Base-by-base conservation (phyloP, 257 asterid genomes). In the Scutellaria galericulata region DNA sequence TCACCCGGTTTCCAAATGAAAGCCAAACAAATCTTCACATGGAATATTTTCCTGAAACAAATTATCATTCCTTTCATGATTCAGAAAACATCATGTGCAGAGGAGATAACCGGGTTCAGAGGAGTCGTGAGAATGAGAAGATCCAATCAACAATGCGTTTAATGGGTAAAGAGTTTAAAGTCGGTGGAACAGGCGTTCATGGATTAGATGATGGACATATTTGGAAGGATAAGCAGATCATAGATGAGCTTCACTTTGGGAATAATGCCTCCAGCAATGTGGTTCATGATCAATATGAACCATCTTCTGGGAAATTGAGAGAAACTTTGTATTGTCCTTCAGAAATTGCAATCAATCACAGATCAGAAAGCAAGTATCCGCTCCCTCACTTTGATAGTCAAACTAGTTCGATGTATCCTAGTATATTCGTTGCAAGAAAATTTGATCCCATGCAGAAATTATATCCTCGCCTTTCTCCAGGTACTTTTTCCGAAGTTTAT, bases 141-240 rank as follows among this genome's bases (percentile, higher is more conserved):
- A 65, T 74, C 75, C 80, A 77, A 50, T 70, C 95, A 35, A 90
- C 86, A 55, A 86, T 88, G 88, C 95, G 95, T 18, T 73, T 90
- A 82, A 90, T 88, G 97, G 97, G 97, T 6, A 74, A 90, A 75
- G 93, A 88, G 77, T 83, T 90, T 45, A 74, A 66, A 45, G 81
- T 90, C 10, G 88, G 81, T 44, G 78, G 82, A 56, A 74, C 63
- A 14, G 82, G 75, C 60, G 71, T 80, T 62, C 83, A 76, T 71
- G 84, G 72, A 61, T 66, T 68, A 35, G 85, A 75, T 52, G 72
- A 80, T 62, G 77, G 71, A 44, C 73, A 76, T 46, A 73, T 71
- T 51, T 87, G 91, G 91, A 84, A 71, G 61, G 86, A 83, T 78
- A 80, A 87, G 74, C 79, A 84, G 70, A 72, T 72, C 52, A 54